phyloP scores from a whole-genome alignment of 129 eudicot genomes.

The Centaurea solstitialis region DNA sequence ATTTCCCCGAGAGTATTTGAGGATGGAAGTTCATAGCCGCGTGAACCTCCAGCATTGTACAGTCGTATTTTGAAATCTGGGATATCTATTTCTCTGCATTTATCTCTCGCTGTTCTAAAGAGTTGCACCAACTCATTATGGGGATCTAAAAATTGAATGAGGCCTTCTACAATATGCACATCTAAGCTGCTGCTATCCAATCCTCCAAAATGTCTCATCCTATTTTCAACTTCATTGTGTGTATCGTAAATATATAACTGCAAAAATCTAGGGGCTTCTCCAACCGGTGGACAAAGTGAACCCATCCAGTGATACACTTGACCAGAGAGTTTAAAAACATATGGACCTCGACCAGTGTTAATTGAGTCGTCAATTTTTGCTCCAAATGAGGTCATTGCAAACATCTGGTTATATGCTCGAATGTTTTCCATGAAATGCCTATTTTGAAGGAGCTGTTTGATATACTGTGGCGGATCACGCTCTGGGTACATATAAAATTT shows the following conservation, averaged over 20 bases:
- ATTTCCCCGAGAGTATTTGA: too few relatives aligned
- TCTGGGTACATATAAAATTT: background rate
- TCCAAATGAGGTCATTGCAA: background rate
- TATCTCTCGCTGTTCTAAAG: background rate
- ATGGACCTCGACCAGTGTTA: background rate
- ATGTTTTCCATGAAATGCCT: background rate
- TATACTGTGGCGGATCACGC: background rate
- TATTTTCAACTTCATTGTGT: background rate
- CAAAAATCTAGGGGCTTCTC: background rate
- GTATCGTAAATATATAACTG: constrained; percentile 7
- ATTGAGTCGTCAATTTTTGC: background rate
- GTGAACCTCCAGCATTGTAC: too few relatives aligned
- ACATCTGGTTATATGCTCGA: background rate
- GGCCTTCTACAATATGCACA: background rate
- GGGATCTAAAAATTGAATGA: background rate
- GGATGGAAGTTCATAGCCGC: too few relatives aligned
- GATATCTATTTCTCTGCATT: background rate
- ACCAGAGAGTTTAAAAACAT: background rate
- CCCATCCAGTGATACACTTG: background rate
- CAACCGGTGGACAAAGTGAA: background rate
- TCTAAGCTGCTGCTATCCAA: background rate
- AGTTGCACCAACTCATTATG: background rate
- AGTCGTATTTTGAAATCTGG: background rate
- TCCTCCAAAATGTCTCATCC: background rate
- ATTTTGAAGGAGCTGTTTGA: background rate